Conservation (phyloP, 805 yeast species). For the Sugiyamaella floridensis region DNA sequence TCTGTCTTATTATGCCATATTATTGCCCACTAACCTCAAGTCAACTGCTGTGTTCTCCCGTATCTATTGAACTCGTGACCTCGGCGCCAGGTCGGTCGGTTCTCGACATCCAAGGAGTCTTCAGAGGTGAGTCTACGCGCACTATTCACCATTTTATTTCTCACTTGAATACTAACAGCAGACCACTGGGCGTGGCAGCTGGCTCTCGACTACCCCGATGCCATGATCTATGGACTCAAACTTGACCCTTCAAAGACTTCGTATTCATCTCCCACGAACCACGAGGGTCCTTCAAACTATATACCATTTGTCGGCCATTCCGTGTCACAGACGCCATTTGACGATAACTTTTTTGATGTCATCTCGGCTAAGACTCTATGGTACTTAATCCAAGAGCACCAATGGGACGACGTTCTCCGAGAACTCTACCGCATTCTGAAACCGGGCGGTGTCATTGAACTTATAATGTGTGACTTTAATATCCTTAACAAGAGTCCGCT, state of each 20-base stretch:
- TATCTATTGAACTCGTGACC: constrained; percentile 4
- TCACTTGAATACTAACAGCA: not conserved
- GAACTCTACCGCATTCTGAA: constrained; percentile 27
- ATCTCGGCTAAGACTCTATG: constrained; percentile 28
- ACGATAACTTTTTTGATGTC: constrained; percentile 27
- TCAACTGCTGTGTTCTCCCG: constrained; percentile 26
- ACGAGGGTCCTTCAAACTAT: constrained; percentile 28
- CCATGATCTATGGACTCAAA: constrained; percentile 27
- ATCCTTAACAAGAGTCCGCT: constrained; percentile 17
- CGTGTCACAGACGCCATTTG: constrained; percentile 25
- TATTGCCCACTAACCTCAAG: not conserved
- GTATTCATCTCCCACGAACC: constrained; percentile 8
- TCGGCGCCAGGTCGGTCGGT: constrained; percentile 9
- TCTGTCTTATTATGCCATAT: not conserved
- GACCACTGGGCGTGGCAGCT: constrained; percentile 31
- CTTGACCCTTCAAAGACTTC: constrained; percentile 15
- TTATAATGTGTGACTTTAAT: constrained; percentile 23
- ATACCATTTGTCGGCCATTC: constrained; percentile 25
- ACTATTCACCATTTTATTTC: not conserved
- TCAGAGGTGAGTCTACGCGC: constrained; percentile 6
- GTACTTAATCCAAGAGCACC: constrained; percentile 22
- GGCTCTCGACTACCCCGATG: constrained; percentile 27
- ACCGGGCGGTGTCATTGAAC: constrained; percentile 29
- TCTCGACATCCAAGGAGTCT: constrained; percentile 23
- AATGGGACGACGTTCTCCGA: constrained; percentile 23